Evolutionary conservation across 2,329 filamentous ascomycete species (phyloP).

Genomic region (Botryotinia globosa): DNA sequence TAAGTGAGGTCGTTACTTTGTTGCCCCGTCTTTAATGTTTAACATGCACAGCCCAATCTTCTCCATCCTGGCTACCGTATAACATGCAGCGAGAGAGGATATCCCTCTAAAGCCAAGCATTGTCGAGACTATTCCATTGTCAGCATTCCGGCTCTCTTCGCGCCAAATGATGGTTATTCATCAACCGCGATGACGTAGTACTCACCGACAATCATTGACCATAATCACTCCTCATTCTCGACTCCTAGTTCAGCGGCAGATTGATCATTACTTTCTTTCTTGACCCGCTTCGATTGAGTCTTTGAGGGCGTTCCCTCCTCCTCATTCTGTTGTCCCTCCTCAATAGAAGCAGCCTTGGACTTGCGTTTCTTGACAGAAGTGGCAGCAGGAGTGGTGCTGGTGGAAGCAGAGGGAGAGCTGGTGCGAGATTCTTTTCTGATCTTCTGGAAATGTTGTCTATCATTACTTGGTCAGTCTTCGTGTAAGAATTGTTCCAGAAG

Average conservation of each 20-base stretch:
- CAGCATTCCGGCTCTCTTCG: not conserved
- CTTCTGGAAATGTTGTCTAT: slow-evolving; percentile 38
- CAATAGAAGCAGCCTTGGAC: not conserved
- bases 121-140: not conserved
- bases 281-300: slow-evolving; percentile 14
- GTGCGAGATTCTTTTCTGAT: slow-evolving; percentile 28
- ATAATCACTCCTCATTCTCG: not conserved
- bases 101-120: not conserved
- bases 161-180: not conserved
- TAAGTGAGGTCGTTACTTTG: not conserved
- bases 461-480: slow-evolving; percentile 10
- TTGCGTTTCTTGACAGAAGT: slow-evolving; percentile 11
- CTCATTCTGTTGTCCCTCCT: slow-evolving; percentile 12
- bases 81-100: not conserved
- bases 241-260: not conserved
- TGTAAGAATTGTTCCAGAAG: not conserved
- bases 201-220: not conserved
- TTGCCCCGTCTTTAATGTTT: not conserved
- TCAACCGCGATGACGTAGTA: not conserved
- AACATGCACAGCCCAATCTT: not conserved
- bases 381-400: not conserved
- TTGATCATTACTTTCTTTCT: not conserved
- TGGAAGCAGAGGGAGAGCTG: not conserved
- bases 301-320: slow-evolving; percentile 15
- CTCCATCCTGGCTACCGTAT: not conserved